Evolutionary conservation across 2,329 filamentous ascomycete species (phyloP), one percentile per base, ranked within the genome.

Genomic region (Stemphylium vesicarium): DNA sequence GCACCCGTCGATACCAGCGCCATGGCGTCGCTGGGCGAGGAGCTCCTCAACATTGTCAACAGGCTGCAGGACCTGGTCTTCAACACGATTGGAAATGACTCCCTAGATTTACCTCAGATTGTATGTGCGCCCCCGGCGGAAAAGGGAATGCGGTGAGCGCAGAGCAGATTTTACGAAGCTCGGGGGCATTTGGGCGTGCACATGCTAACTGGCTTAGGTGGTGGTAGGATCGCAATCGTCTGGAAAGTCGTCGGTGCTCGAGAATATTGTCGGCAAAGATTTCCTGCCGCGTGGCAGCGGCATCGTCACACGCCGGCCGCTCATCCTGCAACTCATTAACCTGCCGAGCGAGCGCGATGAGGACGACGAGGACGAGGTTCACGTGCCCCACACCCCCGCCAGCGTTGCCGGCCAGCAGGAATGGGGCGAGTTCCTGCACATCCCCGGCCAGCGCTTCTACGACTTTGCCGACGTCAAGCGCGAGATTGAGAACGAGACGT

Each of bases 1-100:
- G 59, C 46, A 46, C 57, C 62, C 57, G 59, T 47, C 50, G 57
- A 54, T 31, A 57, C 63, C 65, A 68, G 56, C 72, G 61, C 59
- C 53, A 99, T 98, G 95, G 90, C 95, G 75, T 88, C 94, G 72
- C 88, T 99, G 71, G 94, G 95, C 74, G 95, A 99, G 79, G 93
- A 99, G 79, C 83, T 99, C 79, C 86, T 99, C 76, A 87, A 86
- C 68, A 96, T 92, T 63, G 95, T 99, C 81, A 99, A 99, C 84
- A 96, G 96, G 83, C 84, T 99, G 72, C 95, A 99, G 79, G 95
- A 98, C 79, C 81, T 99, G 73, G 95, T 99, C 73, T 99, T 99
- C 83, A 99, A 99, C 81, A 99, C 95, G 66, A 99, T 99, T 78
- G 95, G 95, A 79, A 98, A 93, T 82, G 95, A 99, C 78, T 98